A percentile compares a stretch with the other conserved stretches of the same genome.
Evolutionary conservation across 495 filamentous ascomycete genomes (phyloP).

Genomic region (Daldinia bambusicola): DNA sequence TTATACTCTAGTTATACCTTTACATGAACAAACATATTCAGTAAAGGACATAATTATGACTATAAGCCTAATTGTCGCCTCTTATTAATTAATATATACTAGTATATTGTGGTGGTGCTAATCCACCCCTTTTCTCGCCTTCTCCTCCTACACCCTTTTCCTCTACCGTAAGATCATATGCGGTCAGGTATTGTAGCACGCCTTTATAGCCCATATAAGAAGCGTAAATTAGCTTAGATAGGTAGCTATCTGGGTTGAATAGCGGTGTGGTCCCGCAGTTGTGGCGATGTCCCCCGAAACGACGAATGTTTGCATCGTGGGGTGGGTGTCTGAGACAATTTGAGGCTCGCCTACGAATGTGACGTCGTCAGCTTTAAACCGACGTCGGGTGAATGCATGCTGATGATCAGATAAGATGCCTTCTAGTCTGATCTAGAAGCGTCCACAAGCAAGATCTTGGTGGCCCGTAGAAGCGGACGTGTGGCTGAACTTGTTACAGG

Average conservation of each 20-base stretch:
- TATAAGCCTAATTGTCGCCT: background rate
- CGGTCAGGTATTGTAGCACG: background rate
- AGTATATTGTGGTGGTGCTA: background rate
- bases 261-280: background rate
- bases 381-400: conserved; percentile 30
- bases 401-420: conserved; percentile 25
- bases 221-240: background rate
- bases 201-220: background rate
- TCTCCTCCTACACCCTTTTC: background rate
- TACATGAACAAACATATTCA: background rate
- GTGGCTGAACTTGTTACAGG: conserved; percentile 8
- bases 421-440: conserved; percentile 2
- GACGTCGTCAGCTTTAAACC: conserved; percentile 32
- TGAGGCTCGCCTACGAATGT: conserved; percentile 38
- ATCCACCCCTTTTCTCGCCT: background rate
- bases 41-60: background rate
- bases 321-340: conserved; percentile 28
- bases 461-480: background rate
- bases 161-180: background rate
- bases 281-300: too few species aligned
- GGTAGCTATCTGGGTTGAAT: too few species aligned
- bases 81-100: background rate
- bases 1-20: background rate
- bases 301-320: background rate
- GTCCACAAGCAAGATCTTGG: background rate